Percentiles rank a stretch among this genome's conserved stretches.
Conservation (phyloP, 2,329 filamentous ascomycete species). For the Camptophora hylomeconis region DNA sequence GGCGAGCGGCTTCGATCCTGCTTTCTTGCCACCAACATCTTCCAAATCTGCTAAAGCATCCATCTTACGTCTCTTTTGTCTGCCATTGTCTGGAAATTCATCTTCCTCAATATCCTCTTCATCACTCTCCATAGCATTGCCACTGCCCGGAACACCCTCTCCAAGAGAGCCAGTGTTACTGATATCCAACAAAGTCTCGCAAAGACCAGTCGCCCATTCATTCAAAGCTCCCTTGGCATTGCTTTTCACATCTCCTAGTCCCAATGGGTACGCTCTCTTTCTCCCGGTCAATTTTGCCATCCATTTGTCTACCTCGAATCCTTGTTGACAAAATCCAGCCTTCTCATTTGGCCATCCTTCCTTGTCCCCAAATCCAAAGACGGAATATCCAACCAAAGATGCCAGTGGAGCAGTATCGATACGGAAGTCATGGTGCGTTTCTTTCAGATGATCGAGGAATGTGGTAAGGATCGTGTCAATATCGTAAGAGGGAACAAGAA, state of each 20-base stretch:
- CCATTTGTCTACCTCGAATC: constrained; percentile 83
- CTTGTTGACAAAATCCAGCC: constrained; percentile 87
- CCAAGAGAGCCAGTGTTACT: constrained; percentile 40
- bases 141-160: constrained; percentile 63
- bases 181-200: constrained; percentile 54
- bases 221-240: constrained; percentile 53
- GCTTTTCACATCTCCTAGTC: constrained; percentile 73
- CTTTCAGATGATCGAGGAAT: constrained; percentile 73
- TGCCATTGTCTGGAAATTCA: constrained; percentile 27
- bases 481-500: constrained; percentile 84
- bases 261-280: constrained; percentile 78
- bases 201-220: constrained; percentile 68
- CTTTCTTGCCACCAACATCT: constrained; percentile 44
- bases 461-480: constrained; percentile 85
- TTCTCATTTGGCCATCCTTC: constrained; percentile 86
- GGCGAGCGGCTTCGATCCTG: constrained; percentile 41
- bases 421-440: constrained; percentile 93
- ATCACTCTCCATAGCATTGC: constrained; percentile 73
- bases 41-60: constrained; percentile 63
- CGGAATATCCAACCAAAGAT: constrained; percentile 67
- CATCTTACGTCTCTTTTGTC: constrained; percentile 29
- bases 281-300: constrained; percentile 85
- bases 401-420: constrained; percentile 81
- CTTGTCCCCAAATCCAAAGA: constrained; percentile 85
- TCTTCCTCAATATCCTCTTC: constrained; percentile 52